Conservation (phyloP, 1,284 basidiomycete species). For the Phylloboletellus chloephorus region DNA sequence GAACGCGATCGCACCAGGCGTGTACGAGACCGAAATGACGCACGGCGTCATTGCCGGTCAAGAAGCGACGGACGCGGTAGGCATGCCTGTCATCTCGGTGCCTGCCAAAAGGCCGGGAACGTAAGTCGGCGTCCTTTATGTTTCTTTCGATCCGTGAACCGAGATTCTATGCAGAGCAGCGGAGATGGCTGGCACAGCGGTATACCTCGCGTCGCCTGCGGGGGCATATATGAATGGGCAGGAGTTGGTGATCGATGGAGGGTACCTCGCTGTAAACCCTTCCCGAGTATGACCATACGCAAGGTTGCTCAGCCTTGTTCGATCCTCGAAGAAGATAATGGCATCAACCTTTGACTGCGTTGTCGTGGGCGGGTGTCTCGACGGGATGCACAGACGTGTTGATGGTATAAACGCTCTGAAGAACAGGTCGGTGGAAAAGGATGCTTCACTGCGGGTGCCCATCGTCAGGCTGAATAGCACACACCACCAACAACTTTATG, state of each 20-base stretch:
- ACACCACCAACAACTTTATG: no score
- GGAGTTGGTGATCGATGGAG: conserved; percentile 69
- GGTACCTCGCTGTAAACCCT: conserved; percentile 69
- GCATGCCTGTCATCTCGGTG: conserved; percentile 51
- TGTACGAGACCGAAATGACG: conserved; percentile 75
- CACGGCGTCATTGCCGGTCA: conserved; percentile 43
- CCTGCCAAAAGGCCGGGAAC: conserved; percentile 60
- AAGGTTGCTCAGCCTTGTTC: background rate
- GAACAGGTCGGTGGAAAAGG: conserved; percentile 67
- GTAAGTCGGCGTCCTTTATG: conserved; percentile 40
- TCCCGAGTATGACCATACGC: conserved; percentile 24
- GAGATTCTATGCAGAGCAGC: conserved; percentile 42
- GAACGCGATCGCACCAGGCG: conserved; percentile 64
- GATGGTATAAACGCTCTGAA: conserved; percentile 55
- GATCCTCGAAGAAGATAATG: conserved; percentile 11
- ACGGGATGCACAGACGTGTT: conserved; percentile 55
- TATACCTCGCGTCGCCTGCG: conserved; percentile 66
- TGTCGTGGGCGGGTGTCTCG: conserved; percentile 55
- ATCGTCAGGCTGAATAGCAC: conserved; percentile 44
- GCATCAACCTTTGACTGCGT: conserved; percentile 45
- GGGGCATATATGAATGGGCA: conserved; percentile 72
- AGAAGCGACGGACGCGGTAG: conserved; percentile 46
- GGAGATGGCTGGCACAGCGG: conserved; percentile 69
- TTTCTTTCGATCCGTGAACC: background rate
- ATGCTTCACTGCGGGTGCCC: conserved; percentile 64